Conservation (phyloP, 2,329 filamentous ascomycete species). For the Penicillium sp. region DNA sequence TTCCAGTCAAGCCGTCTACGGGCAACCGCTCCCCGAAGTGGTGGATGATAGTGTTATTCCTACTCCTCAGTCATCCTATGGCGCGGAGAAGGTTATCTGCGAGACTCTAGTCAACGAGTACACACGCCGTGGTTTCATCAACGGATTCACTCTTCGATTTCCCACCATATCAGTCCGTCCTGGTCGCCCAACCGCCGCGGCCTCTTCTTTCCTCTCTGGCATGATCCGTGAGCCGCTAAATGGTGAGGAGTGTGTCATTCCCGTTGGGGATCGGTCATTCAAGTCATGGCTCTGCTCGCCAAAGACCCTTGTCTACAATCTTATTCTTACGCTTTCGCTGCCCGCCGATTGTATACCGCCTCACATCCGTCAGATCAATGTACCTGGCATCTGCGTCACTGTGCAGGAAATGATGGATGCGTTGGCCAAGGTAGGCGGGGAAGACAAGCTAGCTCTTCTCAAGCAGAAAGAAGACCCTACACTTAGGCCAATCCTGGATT, state of each 20-base stretch:
- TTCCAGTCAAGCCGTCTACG: slow-evolving; percentile 68
- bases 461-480: slow-evolving; percentile 57
- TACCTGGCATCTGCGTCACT: slow-evolving; percentile 60
- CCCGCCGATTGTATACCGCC: slow-evolving; percentile 45
- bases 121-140: slow-evolving; percentile 62
- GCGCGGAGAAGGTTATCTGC: slow-evolving; percentile 66
- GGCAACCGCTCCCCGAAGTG: slow-evolving; percentile 59
- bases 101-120: slow-evolving; percentile 68
- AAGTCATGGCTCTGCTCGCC: slow-evolving; percentile 61
- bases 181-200: slow-evolving; percentile 63
- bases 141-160: slow-evolving; percentile 63
- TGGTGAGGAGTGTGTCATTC: slow-evolving; percentile 58
- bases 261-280: slow-evolving; percentile 57
- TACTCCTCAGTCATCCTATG: slow-evolving; percentile 67
- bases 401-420: slow-evolving; percentile 63
- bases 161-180: slow-evolving; percentile 67
- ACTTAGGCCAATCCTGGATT: slow-evolving; percentile 59
- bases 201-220: slow-evolving; percentile 66
- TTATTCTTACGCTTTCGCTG: slow-evolving; percentile 55
- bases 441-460: slow-evolving; percentile 56
- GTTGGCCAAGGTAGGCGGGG: slow-evolving; percentile 59
- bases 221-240: slow-evolving; percentile 68
- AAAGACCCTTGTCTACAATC: slow-evolving; percentile 57
- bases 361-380: slow-evolving; percentile 59
- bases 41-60: slow-evolving; percentile 59